Conservation (phyloP, 2,329 filamentous ascomycete genomes). For the Ophiostoma quercus region DNA sequence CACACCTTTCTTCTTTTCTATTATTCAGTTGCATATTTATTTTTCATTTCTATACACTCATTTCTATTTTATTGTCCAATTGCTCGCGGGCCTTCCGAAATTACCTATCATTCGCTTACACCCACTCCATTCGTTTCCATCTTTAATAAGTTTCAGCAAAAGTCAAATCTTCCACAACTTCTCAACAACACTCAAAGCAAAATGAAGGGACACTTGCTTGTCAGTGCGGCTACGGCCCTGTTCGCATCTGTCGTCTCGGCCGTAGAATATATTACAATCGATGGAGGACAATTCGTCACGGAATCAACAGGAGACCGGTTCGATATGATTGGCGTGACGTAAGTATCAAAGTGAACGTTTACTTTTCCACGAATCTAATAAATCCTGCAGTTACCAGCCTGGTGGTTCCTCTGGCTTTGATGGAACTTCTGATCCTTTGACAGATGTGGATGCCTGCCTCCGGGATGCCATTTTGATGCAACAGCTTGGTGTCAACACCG, state of each 20-base stretch:
- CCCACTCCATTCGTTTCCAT: too few species aligned
- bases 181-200: too few species aligned
- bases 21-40: too few species aligned
- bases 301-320: not conserved
- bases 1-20: too few species aligned
- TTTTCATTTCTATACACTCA: too few species aligned
- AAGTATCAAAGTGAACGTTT: not conserved
- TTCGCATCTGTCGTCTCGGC: not conserved
- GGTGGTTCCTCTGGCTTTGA: not conserved
- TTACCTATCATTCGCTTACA: too few species aligned
- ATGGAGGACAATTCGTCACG: not conserved
- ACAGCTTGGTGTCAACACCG: conserved; percentile 58
- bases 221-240: not conserved
- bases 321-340: not conserved
- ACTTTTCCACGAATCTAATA: not conserved
- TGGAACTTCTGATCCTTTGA: not conserved
- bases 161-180: too few species aligned
- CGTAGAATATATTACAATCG: not conserved
- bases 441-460: not conserved
- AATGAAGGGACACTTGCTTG: too few species aligned
- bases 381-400: not conserved
- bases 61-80: too few species aligned
- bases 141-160: too few species aligned
- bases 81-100: too few species aligned
- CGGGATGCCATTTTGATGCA: not conserved